These are phyloP conservation scores for Mortierella sp. DNA, from an alignment of 371 early-diverging fungal genomes.

Conservation along the genomic window DNA sequence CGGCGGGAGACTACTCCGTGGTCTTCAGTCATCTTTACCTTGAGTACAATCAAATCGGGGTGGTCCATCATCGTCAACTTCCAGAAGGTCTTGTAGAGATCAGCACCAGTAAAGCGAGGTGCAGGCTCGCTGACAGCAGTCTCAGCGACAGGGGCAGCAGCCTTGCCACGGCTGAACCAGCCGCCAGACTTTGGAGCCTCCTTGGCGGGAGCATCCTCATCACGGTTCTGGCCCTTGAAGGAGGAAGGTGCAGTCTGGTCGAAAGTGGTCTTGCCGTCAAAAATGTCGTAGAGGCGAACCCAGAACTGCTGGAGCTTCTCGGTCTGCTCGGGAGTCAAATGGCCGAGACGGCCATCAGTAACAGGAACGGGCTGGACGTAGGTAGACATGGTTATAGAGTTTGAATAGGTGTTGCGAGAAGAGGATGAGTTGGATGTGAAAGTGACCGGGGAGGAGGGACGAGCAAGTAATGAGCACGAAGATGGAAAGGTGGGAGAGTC, in stretches of 20 bases:
- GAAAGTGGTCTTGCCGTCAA: conserved; percentile 55
- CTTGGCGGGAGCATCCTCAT: conserved; percentile 33
- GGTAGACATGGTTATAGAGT: conserved; percentile 36
- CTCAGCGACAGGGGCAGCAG: conserved; percentile 5
- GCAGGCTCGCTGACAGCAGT: conserved; percentile 24
- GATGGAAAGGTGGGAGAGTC: neutral
- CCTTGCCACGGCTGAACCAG: conserved; percentile 48
- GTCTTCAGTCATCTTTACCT: conserved; percentile 24
- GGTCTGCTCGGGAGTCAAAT: conserved; percentile 64
- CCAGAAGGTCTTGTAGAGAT: conserved; percentile 47
- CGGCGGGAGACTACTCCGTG: neutral
- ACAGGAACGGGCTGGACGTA: conserved; percentile 44
- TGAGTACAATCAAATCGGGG: conserved; percentile 73
- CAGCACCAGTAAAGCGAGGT: conserved; percentile 40
- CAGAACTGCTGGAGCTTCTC: conserved; percentile 69
- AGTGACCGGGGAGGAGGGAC: neutral
- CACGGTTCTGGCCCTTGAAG: conserved; percentile 55
- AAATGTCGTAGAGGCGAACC: conserved; percentile 63
- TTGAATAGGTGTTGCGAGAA: neutral
- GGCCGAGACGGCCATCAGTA: conserved; percentile 60
- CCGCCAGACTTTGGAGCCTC: conserved; percentile 42
- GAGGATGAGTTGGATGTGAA: neutral
- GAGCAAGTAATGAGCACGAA: neutral
- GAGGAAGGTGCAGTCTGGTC: conserved; percentile 54
- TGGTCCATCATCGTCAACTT: conserved; percentile 67